Evolutionary conservation across 2,329 filamentous ascomycete genomes (phyloP), one percentile per base, ranked within the genome.

Genomic region (Pestalotiopsis sp.): DNA sequence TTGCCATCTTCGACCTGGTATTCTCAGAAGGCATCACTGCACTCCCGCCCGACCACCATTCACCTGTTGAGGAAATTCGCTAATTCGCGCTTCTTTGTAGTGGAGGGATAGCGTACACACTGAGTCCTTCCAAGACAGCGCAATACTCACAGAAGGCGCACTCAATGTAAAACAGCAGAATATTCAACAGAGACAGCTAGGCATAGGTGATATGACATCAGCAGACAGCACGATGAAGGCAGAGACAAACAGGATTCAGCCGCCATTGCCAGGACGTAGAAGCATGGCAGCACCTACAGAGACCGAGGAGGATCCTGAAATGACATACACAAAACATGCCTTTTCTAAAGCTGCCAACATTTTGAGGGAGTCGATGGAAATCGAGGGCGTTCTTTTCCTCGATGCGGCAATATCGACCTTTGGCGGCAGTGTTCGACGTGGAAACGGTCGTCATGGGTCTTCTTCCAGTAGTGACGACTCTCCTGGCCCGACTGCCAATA

Each of bases 291-390:
- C 23, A 4, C 25, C 14, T 2, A 23, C 23, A 27, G 31, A 5
- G n/a, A 52, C 2, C 17, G 45, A 56, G 27, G 52, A 63, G 27
- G 66, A 70, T 9, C 31, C 60, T 17, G 61, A 69, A 6, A 12
- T 56, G 7, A 40, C 58, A 2, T 49, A 49, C 3, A 40, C 69
- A 23, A 68, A 71, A 36, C 63, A 69, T 5, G 71, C 82, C 2
- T 84, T 85, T 67, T 80, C 79, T 3, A 81, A 79, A 9, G 84
- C 83, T 6, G 80, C 83, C 4, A 81, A 80, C 52, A 75, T 85
- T 9, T 75, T 86, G 11, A 75, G 81, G 5, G 78, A 84, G 58
- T 81, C 82, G 1, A 75, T 85, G 4, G 79, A 82, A 38, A 79
- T 81, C 0, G 81, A 85, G 40, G 84, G 84, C 0, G 74, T 75